These are phyloP conservation scores for Zygoascus bituminiphila DNA, from an alignment of 805 yeast genomes.

Conservation along the genomic window DNA sequence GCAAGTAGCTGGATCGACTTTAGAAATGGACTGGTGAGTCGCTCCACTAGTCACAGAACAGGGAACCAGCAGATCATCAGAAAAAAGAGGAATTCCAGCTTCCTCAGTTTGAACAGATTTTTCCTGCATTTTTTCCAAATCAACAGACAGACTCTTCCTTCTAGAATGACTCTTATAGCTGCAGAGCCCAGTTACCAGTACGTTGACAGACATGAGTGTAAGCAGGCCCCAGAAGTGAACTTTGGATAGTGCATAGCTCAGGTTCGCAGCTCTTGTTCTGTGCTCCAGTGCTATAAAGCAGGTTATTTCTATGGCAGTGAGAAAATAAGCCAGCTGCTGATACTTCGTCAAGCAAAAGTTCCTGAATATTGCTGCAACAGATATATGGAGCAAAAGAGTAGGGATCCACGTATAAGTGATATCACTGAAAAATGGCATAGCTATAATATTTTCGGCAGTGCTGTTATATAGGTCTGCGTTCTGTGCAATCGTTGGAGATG, in stretches of 20 bases:
- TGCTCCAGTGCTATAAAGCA: neutral
- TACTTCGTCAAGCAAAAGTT: neutral
- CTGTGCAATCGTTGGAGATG: no score
- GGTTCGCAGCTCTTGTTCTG: neutral
- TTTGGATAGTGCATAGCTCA: neutral
- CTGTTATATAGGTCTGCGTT: no score
- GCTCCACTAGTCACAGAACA: no score
- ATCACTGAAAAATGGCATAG: neutral
- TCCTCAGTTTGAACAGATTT: neutral
- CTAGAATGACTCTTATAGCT: neutral
- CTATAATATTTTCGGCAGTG: neutral
- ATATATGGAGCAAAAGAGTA: neutral
- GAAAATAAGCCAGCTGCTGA: neutral
- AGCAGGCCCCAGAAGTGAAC: neutral
- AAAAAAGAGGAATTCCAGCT: no score
- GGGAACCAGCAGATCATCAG: no score
- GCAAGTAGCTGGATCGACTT: no score
- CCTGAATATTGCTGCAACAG: neutral
- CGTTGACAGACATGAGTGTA: neutral
- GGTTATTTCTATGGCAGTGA: neutral
- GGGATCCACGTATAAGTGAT: neutral
- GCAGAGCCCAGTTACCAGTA: neutral
- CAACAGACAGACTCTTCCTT: no score
- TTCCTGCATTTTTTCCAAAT: no score
- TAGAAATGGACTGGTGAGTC: no score